Evolutionary conservation across 2,329 filamentous ascomycete species (phyloP).

Genomic region (Zopfia rhizophila): DNA sequence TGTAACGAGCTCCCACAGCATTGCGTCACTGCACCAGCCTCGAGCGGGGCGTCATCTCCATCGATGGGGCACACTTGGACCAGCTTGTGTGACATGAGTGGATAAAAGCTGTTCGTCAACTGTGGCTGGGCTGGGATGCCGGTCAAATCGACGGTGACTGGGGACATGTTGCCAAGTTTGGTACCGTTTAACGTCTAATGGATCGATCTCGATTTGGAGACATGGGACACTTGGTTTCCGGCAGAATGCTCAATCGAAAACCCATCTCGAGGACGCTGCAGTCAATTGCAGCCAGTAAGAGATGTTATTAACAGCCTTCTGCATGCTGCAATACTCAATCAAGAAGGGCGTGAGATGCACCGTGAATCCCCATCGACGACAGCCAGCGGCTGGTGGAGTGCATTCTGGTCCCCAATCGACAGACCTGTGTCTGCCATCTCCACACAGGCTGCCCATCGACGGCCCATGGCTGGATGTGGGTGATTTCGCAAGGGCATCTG

Average conservation of each 20-base stretch:
- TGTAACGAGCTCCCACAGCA: constrained; percentile 35
- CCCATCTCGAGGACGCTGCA: no score
- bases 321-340: no score
- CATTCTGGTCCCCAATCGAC: constrained; percentile 44
- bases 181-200: constrained; percentile 22
- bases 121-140: constrained; percentile 43
- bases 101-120: constrained; percentile 31
- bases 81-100: constrained; percentile 40
- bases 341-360: no score
- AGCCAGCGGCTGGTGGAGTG: no score
- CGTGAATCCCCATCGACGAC: no score
- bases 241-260: no score
- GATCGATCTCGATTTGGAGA: constrained; percentile 3
- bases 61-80: constrained; percentile 29
- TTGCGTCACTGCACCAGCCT: constrained; percentile 49
- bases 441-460: constrained; percentile 31
- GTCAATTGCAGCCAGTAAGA: no score
- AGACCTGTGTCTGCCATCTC: constrained; percentile 30
- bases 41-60: constrained; percentile 47
- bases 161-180: constrained; percentile 33
- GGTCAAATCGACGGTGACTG: constrained; percentile 44
- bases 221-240: background rate
- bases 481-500: no score
- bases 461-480: no score
- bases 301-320: no score